A percentile compares a stretch with the other conserved stretches of the same genome.
These are phyloP conservation scores for Myxozyma monticola DNA, from an alignment of 805 yeast genomes.

Conservation along the genomic window DNA sequence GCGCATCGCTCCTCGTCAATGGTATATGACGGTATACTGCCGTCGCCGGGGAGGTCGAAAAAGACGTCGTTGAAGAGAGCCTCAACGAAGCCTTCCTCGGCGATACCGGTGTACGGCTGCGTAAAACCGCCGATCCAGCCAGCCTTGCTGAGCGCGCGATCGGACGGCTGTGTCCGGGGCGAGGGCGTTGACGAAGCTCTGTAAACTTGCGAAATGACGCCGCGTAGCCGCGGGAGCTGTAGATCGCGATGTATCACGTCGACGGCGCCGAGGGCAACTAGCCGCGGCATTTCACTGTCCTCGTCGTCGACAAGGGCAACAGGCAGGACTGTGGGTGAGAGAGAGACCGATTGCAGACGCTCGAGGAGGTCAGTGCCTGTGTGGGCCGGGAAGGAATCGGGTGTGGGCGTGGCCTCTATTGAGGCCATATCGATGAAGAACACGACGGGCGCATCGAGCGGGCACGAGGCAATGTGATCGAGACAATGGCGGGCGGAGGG, in stretches of 20 bases:
- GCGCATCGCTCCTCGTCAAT: background rate
- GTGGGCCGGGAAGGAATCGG: background rate
- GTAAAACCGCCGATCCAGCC: constrained; percentile 8
- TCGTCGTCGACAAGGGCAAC: constrained; percentile 26
- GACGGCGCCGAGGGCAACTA: constrained; percentile 18
- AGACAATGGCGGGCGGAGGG: constrained; percentile 11
- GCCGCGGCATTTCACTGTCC: constrained; percentile 7
- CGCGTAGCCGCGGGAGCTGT: constrained; percentile 11
- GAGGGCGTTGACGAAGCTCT: background rate
- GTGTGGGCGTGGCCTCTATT: background rate
- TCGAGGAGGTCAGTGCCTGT: background rate
- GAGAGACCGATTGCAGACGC: background rate
- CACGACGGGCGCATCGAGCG: constrained; percentile 10
- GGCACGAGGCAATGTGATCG: background rate
- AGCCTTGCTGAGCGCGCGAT: background rate
- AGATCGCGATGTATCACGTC: constrained; percentile 13
- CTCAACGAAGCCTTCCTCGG: constrained; percentile 9
- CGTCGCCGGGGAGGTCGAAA: constrained; percentile 2
- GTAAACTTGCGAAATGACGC: constrained; percentile 8
- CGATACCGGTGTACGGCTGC: background rate
- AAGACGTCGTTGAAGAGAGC: constrained; percentile 10
- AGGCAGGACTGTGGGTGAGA: constrained; percentile 1
- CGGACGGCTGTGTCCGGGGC: background rate
- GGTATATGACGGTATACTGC: background rate
- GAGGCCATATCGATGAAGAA: constrained; percentile 18